Conservation (phyloP, 305 asterid genomes). For the Coffea humblotiana region DNA sequence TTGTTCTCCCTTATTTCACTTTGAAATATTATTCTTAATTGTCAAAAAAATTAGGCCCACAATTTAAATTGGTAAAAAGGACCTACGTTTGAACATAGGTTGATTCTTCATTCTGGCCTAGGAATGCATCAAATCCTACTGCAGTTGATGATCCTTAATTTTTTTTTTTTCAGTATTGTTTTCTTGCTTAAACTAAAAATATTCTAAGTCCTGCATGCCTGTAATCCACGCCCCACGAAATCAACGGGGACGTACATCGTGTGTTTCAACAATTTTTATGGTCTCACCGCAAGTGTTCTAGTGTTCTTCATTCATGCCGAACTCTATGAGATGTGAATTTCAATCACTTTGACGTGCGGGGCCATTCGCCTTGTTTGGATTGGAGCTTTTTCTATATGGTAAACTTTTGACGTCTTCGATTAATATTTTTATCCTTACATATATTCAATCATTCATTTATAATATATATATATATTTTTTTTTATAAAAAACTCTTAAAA, state of each 20-base stretch:
- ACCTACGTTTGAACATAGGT: neutral
- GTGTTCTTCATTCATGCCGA: too few relatives aligned
- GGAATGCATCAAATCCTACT: neutral
- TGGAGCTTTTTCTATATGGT: too few relatives aligned
- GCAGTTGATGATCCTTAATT: too few relatives aligned
- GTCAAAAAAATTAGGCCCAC: neutral
- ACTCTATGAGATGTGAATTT: neutral
- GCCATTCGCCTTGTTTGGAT: too few relatives aligned
- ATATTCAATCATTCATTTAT: too few relatives aligned
- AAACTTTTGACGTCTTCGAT: too few relatives aligned
- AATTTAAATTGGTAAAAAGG: neutral
- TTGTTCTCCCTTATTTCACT: neutral
- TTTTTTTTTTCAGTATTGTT: neutral
- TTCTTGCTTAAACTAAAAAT: neutral
- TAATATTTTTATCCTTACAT: too few relatives aligned
- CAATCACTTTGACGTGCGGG: too few relatives aligned
- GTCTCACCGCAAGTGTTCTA: too few relatives aligned
- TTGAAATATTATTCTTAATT: neutral
- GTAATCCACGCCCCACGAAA: neutral
- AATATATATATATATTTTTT: too few relatives aligned
- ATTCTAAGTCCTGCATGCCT: neutral
- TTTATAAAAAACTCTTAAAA: too few relatives aligned
- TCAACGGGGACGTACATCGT: too few relatives aligned
- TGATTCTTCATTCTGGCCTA: conserved; percentile 8
- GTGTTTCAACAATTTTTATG: neutral